These are phyloP conservation scores for Picea abies DNA, from an alignment of 83 land plant genomes.

Conservation along the genomic window DNA sequence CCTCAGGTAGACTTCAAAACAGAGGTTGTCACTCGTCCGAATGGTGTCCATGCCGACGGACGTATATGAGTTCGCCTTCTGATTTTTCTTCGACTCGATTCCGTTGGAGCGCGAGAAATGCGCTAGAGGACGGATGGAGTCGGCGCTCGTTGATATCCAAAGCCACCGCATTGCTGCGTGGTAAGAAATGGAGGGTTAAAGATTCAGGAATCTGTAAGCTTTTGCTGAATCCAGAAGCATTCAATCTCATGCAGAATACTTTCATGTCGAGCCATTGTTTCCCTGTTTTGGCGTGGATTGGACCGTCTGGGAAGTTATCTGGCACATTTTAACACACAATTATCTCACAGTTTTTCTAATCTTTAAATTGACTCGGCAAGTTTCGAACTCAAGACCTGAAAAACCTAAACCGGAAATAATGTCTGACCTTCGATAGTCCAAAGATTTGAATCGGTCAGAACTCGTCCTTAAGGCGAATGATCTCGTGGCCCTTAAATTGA, in stretches of 20 bases:
- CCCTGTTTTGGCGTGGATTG: background rate
- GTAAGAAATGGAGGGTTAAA: slow-evolving; percentile 8
- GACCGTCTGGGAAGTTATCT: background rate
- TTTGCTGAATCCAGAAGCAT: background rate
- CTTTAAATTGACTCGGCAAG: background rate
- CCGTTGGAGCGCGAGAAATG: background rate
- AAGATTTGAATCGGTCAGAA: background rate
- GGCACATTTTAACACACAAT: background rate
- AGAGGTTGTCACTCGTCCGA: background rate
- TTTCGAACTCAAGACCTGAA: background rate
- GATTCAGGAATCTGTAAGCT: background rate
- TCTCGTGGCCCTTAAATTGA: background rate
- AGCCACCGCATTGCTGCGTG: background rate
- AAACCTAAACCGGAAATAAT: too few species aligned
- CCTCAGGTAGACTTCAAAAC: background rate
- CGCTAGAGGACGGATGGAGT: slow-evolving; percentile 8
- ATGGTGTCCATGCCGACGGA: background rate
- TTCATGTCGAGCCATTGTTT: slow-evolving; percentile 4
- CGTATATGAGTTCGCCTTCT: background rate
- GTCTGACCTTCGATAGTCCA: background rate
- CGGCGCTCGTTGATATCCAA: slow-evolving; percentile 3
- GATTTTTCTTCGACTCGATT: background rate
- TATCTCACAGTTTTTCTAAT: background rate
- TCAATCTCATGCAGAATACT: background rate
- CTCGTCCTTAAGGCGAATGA: background rate